Evolutionary conservation across 441 rosid species (phyloP), one percentile per base, ranked within the genome.

Genomic region (Populus hybrid): DNA sequence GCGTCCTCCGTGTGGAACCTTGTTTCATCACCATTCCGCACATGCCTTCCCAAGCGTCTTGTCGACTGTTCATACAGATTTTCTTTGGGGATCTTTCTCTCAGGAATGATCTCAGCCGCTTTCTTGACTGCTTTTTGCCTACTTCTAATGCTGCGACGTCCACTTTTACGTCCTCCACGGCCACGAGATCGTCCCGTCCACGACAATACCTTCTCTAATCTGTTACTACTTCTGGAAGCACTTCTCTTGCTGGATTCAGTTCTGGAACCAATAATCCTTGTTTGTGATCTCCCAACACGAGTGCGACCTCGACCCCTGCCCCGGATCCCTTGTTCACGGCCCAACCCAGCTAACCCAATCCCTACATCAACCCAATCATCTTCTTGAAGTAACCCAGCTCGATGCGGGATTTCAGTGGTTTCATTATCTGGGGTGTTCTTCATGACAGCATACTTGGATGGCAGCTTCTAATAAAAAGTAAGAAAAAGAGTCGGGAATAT

Each of bases 171-270:
- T 32, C 90, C 89, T 24, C 83, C 89, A 75, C 78, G 77, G 24
- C 82, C 83, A 28, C 83, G 88, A 5, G 91, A 74, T 79, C 82
- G 86, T 66, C 89, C 88, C 83, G 85, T 87, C 79, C 89, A 90
- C 68, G 76, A 83, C 75, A 82, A 74, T 19, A 72, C 82, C 21
- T 75, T 82, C 42, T 81, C 76, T 36, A 83, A 67, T 73, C 16
- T 76, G 72, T 74, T 79, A 14, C 78, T 85, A 26, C 77, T 82
- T 38, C 79, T 28, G 61, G 67, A 76, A 28, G 69, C 57, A 46
- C 65, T 86, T 84, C 82, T 88, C 85, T 77, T 90, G 81, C 90
- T 82, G 70, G 85, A 79, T 71, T 83, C 89, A 14, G 85, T 82
- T 80, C 85, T 85, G 24, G 90, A 79, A 82, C 81, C 76, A 36